These are phyloP conservation scores for Penicillium sp. DNA, from an alignment of 2,329 filamentous ascomycete genomes.

Conservation along the genomic window DNA sequence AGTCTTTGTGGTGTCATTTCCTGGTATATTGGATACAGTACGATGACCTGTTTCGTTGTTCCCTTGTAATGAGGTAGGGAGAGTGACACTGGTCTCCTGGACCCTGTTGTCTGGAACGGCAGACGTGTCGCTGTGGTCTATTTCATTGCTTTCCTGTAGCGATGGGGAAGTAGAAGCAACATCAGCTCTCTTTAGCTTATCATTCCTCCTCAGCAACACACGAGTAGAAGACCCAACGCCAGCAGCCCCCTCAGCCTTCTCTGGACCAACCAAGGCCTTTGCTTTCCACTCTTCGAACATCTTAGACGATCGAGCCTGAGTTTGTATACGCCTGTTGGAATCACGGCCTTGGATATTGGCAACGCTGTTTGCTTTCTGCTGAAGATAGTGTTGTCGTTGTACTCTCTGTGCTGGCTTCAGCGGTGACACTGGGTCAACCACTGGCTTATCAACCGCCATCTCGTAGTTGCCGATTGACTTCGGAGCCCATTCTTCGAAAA, in stretches of 20 bases:
- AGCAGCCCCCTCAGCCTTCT: not conserved
- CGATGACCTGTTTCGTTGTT: not conserved
- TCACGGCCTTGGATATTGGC: not conserved
- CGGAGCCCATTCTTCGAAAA: conserved; percentile 25
- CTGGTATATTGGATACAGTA: not conserved
- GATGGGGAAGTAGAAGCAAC: not conserved
- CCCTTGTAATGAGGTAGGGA: not conserved
- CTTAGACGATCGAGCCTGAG: conserved; percentile 15
- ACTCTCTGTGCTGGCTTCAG: not conserved
- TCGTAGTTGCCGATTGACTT: conserved; percentile 17
- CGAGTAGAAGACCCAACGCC: too few species aligned
- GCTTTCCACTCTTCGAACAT: conserved; percentile 28
- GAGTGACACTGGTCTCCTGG: not conserved
- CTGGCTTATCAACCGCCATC: not conserved
- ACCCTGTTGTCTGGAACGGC: not conserved
- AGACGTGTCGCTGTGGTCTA: not conserved
- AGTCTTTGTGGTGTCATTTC: not conserved
- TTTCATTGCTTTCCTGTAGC: not conserved
- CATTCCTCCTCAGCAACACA: too few species aligned
- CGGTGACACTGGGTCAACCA: not conserved
- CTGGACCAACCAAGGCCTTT: conserved; percentile 5
- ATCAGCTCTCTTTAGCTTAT: not conserved
- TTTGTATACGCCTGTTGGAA: not conserved
- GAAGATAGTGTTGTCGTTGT: not conserved
- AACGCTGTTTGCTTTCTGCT: not conserved